Evolutionary conservation across 805 yeast species (phyloP), one percentile per base, ranked within the genome.

Genomic region (Martiniozyma abietophila): DNA sequence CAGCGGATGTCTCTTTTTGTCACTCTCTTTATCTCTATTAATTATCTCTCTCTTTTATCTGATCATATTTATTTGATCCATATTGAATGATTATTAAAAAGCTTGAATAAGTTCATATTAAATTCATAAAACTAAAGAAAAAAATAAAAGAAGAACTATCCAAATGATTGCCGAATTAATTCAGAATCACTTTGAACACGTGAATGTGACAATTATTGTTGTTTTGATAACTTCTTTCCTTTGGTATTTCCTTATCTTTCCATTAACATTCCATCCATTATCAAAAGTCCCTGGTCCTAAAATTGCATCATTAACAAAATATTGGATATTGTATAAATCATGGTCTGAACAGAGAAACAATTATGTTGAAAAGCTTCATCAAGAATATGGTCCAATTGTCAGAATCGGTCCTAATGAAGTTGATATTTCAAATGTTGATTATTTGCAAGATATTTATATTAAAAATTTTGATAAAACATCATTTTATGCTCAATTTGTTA

Each of bases 321-420:
- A 61, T 20, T 59, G 60, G 51, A 60, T 62, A 14, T 51, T 66
- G 23, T 64, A 63, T 34, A 58, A 56, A 29, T 60, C 68, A 27
- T 60, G 73, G 59, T 40, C 53, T 9, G 74, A 68, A 39, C 64
- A 68, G 39, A 61, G 81, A 36, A 73, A 65, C 40, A 56, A 58
- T 21, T 59, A 56, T 24, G 68, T 77, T 3, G 68, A 74, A 36
- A 25, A 48, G 3, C 54, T 77, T 38, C 88, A 80, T 46, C 30
- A 49, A 29, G 50, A 57, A 38, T 76, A 76, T 45, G 88, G 86
- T 2, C 67, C 77, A 6, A 70, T 78, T 4, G 74, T 80, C 5
- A 59, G 80, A 16, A 53, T 80, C 10, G 65, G 74, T 1, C 85
- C 86, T 2, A 54, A 58, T 17, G 85, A 77, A 44, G 59, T 80